Conservation (phyloP, 2,329 filamentous ascomycete species). For the Aspergillus nomiae region DNA sequence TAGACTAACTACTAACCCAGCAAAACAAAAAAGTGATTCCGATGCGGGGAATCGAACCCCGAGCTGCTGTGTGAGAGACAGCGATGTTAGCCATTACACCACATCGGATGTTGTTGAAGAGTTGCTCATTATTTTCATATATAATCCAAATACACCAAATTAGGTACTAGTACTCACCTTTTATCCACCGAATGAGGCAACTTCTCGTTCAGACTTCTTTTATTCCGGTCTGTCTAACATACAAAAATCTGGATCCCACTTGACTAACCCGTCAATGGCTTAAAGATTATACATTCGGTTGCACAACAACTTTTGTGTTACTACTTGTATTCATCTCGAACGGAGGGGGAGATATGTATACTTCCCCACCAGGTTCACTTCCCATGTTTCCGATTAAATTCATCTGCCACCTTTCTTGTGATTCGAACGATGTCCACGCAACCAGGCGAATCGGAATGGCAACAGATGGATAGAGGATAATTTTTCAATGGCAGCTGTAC, state of each 20-base stretch:
- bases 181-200: no score
- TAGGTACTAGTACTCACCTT: no score
- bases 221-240: not conserved
- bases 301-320: not conserved
- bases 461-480: constrained; percentile 48
- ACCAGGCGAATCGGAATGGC: constrained; percentile 51
- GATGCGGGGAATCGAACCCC: constrained; percentile 31
- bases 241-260: not conserved
- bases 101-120: constrained; percentile 19
- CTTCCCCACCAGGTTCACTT: not conserved
- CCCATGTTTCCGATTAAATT: constrained; percentile 42
- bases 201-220: not conserved
- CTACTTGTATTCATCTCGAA: not conserved
- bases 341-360: not conserved
- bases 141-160: no score
- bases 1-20: no score
- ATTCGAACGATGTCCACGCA: constrained; percentile 48
- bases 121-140: fast-evolving
- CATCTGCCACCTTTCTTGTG: constrained; percentile 42
- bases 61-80: constrained; percentile 30
- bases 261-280: not conserved
- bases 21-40: constrained; percentile 15
- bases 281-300: not conserved
- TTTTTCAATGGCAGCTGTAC: constrained; percentile 44
- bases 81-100: constrained; percentile 28